Evolutionary conservation across 1,284 basidiomycete genomes (phyloP), one percentile per base, ranked within the genome.

Genomic region (Paramarasmius palmivorus): DNA sequence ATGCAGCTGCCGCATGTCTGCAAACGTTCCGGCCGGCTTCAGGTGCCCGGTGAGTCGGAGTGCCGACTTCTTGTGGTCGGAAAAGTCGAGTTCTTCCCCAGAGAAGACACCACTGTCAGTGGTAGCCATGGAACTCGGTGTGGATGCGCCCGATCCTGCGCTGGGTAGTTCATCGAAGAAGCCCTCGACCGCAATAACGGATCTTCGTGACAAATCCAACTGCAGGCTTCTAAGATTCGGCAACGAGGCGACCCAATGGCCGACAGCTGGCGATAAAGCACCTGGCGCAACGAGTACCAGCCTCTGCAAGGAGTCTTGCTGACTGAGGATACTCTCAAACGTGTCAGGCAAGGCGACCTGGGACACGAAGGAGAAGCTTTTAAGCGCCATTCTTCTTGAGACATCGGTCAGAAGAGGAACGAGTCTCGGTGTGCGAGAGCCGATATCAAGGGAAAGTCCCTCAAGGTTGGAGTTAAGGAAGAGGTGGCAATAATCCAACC

Each of bases 21-120:
- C 66, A 63, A 89, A 90, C 5, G 81, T 79, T 34, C 75, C 76
- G 55, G 78, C 78, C 36, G 76, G 73, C 41, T 68, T 70, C 49
- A 76, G 62, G 62, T 81, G 76, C 15, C 76, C 79, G 9, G 83
- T 86, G 55, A 88, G 68, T 53, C 78, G 78, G 60, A 84, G 73
- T 23, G 79, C 76, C 26, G 84, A 84, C 68, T 84, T 88, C 60
- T 83, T 83, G 56, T 84, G 80, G 54, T 85, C 81, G 38, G 83
- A 79, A 60, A 88, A 88, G 66, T 90, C 88, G 52, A 82, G 69
- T 59, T 89, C 87, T 52, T 88, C 86, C 48, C 76, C 82, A 49
- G 86, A 88, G 71, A 88, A 88, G 55, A 89, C 79, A 32, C 87
- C 86, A 61, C 86, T 88, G 66, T 90, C 88, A 34, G 79, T 84